Percentiles rank a stretch among this genome's conserved stretches.
Evolutionary conservation across 768 basidiomycete species (phyloP).

Genomic region (Agaricus sinodeliciosus): DNA sequence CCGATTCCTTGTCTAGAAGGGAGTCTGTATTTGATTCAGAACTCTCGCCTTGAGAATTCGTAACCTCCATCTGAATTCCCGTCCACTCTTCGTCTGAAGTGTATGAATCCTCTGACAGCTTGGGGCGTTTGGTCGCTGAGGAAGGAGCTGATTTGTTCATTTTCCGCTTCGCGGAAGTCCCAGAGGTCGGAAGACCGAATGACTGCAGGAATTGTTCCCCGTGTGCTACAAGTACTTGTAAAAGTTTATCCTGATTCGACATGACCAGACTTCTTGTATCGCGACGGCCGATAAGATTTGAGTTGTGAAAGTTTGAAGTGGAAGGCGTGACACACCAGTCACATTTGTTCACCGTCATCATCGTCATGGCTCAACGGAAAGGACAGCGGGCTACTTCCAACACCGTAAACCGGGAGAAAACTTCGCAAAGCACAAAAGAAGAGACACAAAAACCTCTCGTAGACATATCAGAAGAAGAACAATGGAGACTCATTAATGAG

Average conservation of each 20-base stretch:
- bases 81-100: conserved; percentile 30
- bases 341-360: background rate
- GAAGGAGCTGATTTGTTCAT: background rate
- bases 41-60: conserved; percentile 15
- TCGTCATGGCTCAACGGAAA: conserved; percentile 23
- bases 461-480: conserved; percentile 66
- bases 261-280: conserved; percentile 11
- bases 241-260: conserved; percentile 26
- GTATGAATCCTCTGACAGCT: conserved; percentile 12
- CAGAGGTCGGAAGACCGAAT: conserved; percentile 24
- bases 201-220: conserved; percentile 41
- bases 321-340: conserved; percentile 1
- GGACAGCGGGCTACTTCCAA: conserved; percentile 9
- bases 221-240: conserved; percentile 38
- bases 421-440: background rate
- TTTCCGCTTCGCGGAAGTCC: conserved; percentile 6
- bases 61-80: conserved; percentile 22
- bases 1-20: conserved; percentile 1
- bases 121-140: conserved; percentile 12
- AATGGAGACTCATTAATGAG: conserved; percentile 70
- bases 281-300: background rate
- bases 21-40: conserved; percentile 11
- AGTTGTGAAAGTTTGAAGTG: background rate
- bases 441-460: conserved; percentile 21
- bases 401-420: background rate